phyloP scores from a whole-genome alignment of 352 stramenopile genomes.

The Hyaloperonospora brassicae region DNA sequence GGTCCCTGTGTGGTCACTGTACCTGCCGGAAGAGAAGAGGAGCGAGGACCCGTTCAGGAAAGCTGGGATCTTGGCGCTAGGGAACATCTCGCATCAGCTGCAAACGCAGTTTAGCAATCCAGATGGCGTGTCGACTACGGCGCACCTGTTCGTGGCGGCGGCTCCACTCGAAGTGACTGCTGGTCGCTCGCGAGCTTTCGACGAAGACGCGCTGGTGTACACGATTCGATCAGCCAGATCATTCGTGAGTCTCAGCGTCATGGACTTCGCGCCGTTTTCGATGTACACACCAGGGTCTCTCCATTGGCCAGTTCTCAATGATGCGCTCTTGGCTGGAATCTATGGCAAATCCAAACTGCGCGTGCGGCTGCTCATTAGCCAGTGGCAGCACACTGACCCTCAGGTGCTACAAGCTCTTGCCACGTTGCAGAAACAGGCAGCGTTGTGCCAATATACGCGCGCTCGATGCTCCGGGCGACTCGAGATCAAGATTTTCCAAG shows the following conservation, averaged over 20 bases:
- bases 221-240: slow-evolving; percentile 52
- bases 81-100: slow-evolving; percentile 55
- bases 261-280: slow-evolving; percentile 73
- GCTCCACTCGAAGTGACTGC: slow-evolving; percentile 53
- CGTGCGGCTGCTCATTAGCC: slow-evolving; percentile 61
- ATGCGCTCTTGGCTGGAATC: slow-evolving; percentile 49
- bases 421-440: slow-evolving; percentile 39
- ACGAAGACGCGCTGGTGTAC: slow-evolving; percentile 67
- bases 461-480: slow-evolving; percentile 41
- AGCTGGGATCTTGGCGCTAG: slow-evolving; percentile 30
- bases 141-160: slow-evolving; percentile 54
- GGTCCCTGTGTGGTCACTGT: slow-evolving; percentile 55
- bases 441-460: slow-evolving; percentile 34
- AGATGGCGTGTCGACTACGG: slow-evolving; percentile 1
- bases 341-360: slow-evolving; percentile 47
- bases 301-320: slow-evolving; percentile 55
- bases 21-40: slow-evolving; percentile 29
- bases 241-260: slow-evolving; percentile 65
- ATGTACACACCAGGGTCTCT: slow-evolving; percentile 59
- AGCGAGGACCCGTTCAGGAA: slow-evolving; percentile 42
- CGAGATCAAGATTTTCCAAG: slow-evolving; percentile 64
- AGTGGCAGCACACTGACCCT: slow-evolving; percentile 61
- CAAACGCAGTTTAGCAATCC: slow-evolving; percentile 15
- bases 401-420: slow-evolving; percentile 49
- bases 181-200: slow-evolving; percentile 40